Conservation (phyloP, 768 basidiomycete genomes). For the Boletus reticuloceps region DNA sequence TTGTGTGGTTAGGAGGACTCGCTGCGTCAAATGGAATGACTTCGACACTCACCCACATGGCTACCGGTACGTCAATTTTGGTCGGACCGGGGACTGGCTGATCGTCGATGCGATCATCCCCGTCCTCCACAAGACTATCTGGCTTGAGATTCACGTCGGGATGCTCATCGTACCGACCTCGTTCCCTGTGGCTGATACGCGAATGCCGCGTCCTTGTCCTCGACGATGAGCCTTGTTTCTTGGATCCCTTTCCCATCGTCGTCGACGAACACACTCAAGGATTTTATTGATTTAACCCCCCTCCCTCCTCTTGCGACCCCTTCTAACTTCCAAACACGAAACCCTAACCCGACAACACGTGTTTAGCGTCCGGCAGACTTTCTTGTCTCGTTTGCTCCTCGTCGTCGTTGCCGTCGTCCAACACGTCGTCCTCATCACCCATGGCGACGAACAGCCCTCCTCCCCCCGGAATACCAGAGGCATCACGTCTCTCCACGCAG, state of each 20-base stretch:
- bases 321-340: neutral
- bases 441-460: conserved; percentile 29
- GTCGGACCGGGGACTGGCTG: neutral
- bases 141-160: neutral
- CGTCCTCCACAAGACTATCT: neutral
- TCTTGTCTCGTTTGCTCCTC: conserved; percentile 4
- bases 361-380: conserved; percentile 19
- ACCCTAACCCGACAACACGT: conserved; percentile 33
- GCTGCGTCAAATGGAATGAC: neutral
- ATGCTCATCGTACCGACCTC: neutral
- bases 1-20: neutral
- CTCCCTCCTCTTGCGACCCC: neutral
- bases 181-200: neutral
- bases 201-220: neutral
- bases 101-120: neutral
- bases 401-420: conserved; percentile 17
- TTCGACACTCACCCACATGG: conserved; percentile 84
- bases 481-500: conserved; percentile 62
- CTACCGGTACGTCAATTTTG: conserved; percentile 64
- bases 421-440: conserved; percentile 23
- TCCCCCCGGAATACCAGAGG: conserved; percentile 44
- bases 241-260: neutral
- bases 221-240: neutral
- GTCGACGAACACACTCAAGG: neutral
- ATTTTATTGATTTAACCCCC: neutral